Percentiles rank a stretch among this genome's conserved stretches.
Evolutionary conservation across 805 yeast genomes (phyloP).

Genomic region (Lipomyces oligophaga): DNA sequence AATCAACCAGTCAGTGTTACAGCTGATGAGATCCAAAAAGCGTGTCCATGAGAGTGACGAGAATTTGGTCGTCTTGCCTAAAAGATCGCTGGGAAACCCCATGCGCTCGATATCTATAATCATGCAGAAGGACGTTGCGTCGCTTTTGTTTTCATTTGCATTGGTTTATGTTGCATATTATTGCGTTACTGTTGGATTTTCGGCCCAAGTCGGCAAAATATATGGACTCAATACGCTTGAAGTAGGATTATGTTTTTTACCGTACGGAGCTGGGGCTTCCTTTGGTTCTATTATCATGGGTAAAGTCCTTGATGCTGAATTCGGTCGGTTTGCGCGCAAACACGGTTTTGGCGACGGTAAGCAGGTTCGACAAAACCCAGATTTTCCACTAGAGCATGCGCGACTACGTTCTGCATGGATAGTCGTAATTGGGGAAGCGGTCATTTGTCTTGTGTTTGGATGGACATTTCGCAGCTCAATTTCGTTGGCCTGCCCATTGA

Average conservation of each 20-base stretch:
- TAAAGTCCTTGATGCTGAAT: conserved; percentile 39
- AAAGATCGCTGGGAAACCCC: conserved; percentile 14
- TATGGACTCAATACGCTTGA: conserved; percentile 53
- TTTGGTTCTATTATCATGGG: conserved; percentile 61
- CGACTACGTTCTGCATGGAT: conserved; percentile 13
- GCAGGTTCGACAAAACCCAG: conserved; percentile 16
- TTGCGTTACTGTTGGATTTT: conserved; percentile 59
- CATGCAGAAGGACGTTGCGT: conserved; percentile 44
- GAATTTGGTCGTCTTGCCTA: not conserved
- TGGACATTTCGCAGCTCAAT: conserved; percentile 61
- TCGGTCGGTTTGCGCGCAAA: conserved; percentile 10
- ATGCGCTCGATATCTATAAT: conserved; percentile 41
- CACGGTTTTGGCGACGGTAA: conserved; percentile 15
- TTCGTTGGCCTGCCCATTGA: conserved; percentile 48
- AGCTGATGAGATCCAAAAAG: conserved; percentile 2
- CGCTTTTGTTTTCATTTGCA: conserved; percentile 55
- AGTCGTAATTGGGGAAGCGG: conserved; percentile 10
- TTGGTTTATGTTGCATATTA: conserved; percentile 69
- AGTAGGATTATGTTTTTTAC: conserved; percentile 68
- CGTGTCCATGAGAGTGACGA: not conserved
- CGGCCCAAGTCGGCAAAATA: conserved; percentile 49
- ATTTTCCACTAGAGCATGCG: conserved; percentile 26
- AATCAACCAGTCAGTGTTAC: conserved; percentile 17
- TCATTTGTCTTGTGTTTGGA: conserved; percentile 47
- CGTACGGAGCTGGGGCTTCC: conserved; percentile 67